Evolutionary conservation across 1,284 basidiomycete genomes (phyloP).

Genomic region (Inonotus obliquus): DNA sequence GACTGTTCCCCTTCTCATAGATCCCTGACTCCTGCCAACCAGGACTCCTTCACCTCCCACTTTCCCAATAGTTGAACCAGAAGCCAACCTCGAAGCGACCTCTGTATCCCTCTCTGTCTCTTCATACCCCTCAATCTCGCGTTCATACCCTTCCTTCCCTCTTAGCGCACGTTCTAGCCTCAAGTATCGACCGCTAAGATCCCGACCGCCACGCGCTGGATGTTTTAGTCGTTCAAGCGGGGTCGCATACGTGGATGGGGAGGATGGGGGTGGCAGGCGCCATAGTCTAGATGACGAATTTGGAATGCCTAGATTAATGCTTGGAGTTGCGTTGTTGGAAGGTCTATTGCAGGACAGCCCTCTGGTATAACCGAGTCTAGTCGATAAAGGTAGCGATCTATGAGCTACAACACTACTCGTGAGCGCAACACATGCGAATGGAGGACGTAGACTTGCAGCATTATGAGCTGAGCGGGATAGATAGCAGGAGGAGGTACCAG

Average conservation of each 20-base stretch:
- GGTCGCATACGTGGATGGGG: not conserved
- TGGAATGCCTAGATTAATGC: not conserved
- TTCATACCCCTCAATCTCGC: slow-evolving; percentile 27
- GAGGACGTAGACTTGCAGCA: too few species aligned
- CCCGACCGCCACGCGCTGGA: slow-evolving; percentile 36
- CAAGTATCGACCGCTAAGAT: slow-evolving; percentile 47
- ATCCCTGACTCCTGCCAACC: not conserved
- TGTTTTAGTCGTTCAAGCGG: slow-evolving; percentile 14
- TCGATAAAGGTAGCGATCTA: too few species aligned
- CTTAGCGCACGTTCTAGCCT: slow-evolving; percentile 51
- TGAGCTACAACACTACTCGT: too few species aligned
- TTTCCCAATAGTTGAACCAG: not conserved
- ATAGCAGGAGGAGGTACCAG: not conserved
- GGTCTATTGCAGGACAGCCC: not conserved
- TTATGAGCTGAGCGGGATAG: too few species aligned
- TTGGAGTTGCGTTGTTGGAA: not conserved
- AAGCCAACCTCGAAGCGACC: too few species aligned
- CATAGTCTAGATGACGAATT: not conserved
- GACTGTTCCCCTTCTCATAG: slow-evolving; percentile 7
- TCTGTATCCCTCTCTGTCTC: slow-evolving; percentile 13
- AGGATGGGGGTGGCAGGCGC: not conserved
- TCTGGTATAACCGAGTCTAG: not conserved
- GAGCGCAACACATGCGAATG: too few species aligned
- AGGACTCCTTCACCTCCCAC: not conserved
- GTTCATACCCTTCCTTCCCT: slow-evolving; percentile 37